Percentiles rank a stretch among this genome's conserved stretches.
phyloP scores from a whole-genome alignment of 2,329 filamentous ascomycete genomes.

The Paracoccidioides brasiliensis region DNA sequence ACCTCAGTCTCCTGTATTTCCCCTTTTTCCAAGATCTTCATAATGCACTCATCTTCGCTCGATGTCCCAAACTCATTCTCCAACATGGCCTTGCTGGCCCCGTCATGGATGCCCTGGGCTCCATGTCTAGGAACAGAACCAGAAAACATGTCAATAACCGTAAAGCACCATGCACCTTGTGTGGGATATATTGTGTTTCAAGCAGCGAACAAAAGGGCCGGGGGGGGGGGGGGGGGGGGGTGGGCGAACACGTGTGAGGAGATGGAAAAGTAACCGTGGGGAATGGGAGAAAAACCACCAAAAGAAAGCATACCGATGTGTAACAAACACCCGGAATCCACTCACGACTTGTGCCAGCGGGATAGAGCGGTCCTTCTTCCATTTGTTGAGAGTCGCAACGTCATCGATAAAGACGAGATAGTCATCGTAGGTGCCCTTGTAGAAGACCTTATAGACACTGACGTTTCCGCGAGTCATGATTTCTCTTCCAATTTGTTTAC shows the following conservation, averaged over 20 bases:
- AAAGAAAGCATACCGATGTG: slow-evolving; percentile 54
- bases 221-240: too few species aligned
- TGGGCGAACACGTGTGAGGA: not conserved
- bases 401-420: slow-evolving; percentile 55
- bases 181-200: not conserved
- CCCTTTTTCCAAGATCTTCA: slow-evolving; percentile 67
- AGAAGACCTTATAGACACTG: slow-evolving; percentile 65
- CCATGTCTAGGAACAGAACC: slow-evolving; percentile 53
- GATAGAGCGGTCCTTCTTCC: slow-evolving; percentile 65
- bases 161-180: too few species aligned
- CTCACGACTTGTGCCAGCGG: slow-evolving; percentile 76
- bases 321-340: slow-evolving; percentile 78
- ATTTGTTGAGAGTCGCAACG: slow-evolving; percentile 56
- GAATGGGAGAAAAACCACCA: not conserved
- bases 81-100: slow-evolving; percentile 59
- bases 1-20: slow-evolving; percentile 50
- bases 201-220: slow-evolving; percentile 2
- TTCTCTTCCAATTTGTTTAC: not conserved
- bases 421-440: slow-evolving; percentile 60
- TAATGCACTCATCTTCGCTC: slow-evolving; percentile 67
- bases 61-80: slow-evolving; percentile 79
- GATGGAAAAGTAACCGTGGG: not conserved
- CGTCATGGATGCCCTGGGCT: slow-evolving; percentile 64
- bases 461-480: slow-evolving; percentile 61
- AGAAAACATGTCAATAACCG: too few species aligned